Percentiles rank a stretch among this genome's conserved stretches.
These are phyloP conservation scores for Nicotiana benthamiana DNA, from an alignment of 257 asterid genomes.

Conservation along the genomic window DNA sequence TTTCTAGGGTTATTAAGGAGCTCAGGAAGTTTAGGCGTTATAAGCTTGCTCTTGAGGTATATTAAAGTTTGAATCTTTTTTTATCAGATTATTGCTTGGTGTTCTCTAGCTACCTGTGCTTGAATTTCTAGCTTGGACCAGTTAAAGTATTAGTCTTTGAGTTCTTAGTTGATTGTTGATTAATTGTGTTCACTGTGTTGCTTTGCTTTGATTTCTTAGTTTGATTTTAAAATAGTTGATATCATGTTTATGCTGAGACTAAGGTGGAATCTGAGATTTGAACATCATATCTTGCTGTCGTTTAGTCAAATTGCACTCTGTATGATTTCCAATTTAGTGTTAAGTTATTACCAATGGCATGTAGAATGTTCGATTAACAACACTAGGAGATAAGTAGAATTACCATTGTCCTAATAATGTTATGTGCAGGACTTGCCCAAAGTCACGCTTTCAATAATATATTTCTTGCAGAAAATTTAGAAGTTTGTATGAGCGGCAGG, in stretches of 20 bases:
- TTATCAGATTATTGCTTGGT: neutral
- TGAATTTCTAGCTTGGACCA: neutral
- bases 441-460: neutral
- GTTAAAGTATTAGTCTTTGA: neutral
- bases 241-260: neutral
- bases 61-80: neutral
- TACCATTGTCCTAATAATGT: neutral
- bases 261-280: neutral
- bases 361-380: neutral
- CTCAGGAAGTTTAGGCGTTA: slow-evolving; percentile 72
- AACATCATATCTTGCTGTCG: neutral
- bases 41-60: slow-evolving; percentile 76
- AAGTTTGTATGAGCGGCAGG: neutral
- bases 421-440: neutral
- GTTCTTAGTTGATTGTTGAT: neutral
- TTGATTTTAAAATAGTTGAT: neutral
- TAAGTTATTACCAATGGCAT: neutral
- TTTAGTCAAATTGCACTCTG: neutral
- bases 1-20: slow-evolving; percentile 67
- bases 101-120: neutral
- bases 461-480: too few species aligned
- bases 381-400: neutral
- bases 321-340: neutral
- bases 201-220: neutral
- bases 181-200: neutral